Conservation (phyloP, 495 filamentous ascomycete genomes). For the Hypomontagnella monticulosa region DNA sequence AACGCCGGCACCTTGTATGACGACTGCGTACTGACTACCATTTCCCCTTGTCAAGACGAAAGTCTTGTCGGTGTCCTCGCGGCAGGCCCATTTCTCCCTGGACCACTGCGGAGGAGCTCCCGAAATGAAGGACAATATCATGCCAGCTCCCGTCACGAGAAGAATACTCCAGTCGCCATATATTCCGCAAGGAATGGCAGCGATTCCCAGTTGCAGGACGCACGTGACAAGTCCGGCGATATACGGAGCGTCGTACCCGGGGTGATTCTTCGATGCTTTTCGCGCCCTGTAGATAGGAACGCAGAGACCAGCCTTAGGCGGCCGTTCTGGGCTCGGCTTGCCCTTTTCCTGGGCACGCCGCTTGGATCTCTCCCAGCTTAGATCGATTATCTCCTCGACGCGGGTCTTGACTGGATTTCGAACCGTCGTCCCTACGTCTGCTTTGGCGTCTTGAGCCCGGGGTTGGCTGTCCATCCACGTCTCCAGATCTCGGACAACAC, state of each 20-base stretch:
- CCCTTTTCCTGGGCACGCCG: neutral
- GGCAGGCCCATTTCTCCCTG: conserved; percentile 62
- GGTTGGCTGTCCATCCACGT: conserved; percentile 44
- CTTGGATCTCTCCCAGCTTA: conserved; percentile 7
- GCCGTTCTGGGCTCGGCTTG: conserved; percentile 1
- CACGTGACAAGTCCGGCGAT: neutral
- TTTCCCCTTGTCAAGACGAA: conserved; percentile 56
- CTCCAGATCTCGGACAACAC: conserved; percentile 61
- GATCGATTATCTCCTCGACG: conserved; percentile 1
- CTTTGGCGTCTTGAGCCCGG: neutral
- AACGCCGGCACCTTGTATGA: conserved; percentile 49
- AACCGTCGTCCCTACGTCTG: neutral
- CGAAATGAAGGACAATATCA: conserved; percentile 46
- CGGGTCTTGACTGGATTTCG: neutral
- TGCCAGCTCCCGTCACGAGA: conserved; percentile 54
- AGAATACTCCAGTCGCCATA: conserved; percentile 58
- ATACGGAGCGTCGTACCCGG: conserved; percentile 5
- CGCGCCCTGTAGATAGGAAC: conserved; percentile 12
- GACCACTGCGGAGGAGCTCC: conserved; percentile 58
- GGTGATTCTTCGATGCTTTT: neutral
- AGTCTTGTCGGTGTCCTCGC: conserved; percentile 41
- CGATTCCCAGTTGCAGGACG: conserved; percentile 57
- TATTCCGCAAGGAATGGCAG: conserved; percentile 55
- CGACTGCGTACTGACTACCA: conserved; percentile 56
- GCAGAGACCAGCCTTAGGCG: conserved; percentile 10